phyloP scores from a whole-genome alignment of 164 flowering plant genomes.

The Tinospora cordifolia region DNA sequence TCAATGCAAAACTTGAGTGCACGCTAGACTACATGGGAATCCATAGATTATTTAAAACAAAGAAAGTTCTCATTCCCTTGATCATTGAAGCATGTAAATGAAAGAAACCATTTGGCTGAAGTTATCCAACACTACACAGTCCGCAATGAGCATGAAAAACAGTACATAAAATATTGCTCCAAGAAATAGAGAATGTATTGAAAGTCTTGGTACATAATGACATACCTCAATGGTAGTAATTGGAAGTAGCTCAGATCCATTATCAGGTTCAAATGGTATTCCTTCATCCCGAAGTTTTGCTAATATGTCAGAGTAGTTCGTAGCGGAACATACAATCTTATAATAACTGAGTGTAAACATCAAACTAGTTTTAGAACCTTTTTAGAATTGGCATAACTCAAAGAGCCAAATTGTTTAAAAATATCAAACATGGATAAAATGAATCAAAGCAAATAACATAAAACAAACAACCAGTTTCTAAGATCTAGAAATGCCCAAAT shows the following conservation, averaged over 20 bases:
- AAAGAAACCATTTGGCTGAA: background rate
- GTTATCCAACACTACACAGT: background rate
- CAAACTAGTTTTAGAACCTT: background rate
- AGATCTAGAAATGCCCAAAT: too few relatives aligned
- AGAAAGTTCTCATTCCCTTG: background rate
- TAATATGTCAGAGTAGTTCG: conserved; percentile 50
- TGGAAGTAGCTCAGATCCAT: conserved; percentile 85
- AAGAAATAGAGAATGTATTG: background rate
- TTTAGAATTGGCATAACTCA: background rate
- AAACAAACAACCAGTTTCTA: too few relatives aligned
- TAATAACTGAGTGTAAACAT: conserved; percentile 36
- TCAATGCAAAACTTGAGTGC: too few relatives aligned
- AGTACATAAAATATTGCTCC: background rate
- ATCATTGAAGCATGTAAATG: background rate
- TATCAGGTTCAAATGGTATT: conserved; percentile 74
- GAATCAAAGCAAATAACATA: too few relatives aligned
- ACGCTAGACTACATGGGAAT: too few relatives aligned
- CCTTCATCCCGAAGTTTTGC: conserved; percentile 75
- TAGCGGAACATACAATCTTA: conserved; percentile 65
- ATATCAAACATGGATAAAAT: too few relatives aligned
- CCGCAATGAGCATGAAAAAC: background rate
- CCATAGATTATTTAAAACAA: too few relatives aligned
- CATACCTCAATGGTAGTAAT: conserved; percentile 62
- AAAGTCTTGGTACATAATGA: background rate
- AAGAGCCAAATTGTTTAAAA: too few relatives aligned